Evolutionary conservation across 2,329 filamentous ascomycete species (phyloP).

Genomic region (Colletotrichum aenigma): DNA sequence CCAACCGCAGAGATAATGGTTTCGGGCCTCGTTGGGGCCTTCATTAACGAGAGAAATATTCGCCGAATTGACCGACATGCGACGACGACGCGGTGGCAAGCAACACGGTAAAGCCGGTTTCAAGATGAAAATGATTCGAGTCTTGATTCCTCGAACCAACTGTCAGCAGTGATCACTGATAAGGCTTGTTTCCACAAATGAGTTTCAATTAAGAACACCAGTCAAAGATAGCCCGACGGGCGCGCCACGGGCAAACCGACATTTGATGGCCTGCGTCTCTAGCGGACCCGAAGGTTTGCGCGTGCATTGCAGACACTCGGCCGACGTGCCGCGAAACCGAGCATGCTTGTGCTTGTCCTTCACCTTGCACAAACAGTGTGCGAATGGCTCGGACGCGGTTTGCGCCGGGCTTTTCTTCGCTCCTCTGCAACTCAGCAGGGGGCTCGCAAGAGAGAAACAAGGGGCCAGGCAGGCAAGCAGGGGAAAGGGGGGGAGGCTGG

Average conservation of each 20-base stretch:
- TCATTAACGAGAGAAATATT: not conserved
- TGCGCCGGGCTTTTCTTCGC: not conserved
- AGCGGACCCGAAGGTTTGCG: conserved; percentile 1
- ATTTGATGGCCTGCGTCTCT: not conserved
- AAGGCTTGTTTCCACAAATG: not conserved
- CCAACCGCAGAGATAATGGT: not conserved
- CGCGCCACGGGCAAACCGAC: not conserved
- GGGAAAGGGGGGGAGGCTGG: not conserved
- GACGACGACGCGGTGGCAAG: not conserved
- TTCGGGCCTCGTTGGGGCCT: not conserved
- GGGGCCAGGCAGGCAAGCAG: not conserved
- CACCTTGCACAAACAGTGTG: not conserved
- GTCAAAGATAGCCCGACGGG: not conserved
- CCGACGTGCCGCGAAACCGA: conserved; percentile 6
- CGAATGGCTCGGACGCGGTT: not conserved
- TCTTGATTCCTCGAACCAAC: not conserved
- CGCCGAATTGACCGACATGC: not conserved
- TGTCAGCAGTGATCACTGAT: not conserved
- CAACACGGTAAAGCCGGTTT: not conserved
- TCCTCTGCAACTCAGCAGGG: not conserved
- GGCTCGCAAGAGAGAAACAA: not conserved
- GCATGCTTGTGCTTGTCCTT: not conserved
- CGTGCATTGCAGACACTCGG: not conserved
- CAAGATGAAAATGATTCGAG: not conserved
- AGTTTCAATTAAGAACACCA: not conserved